Evolutionary conservation across 1,139 yeast species (phyloP), one percentile per base, ranked within the genome.

Genomic region (Debaryomyces coudertii): DNA sequence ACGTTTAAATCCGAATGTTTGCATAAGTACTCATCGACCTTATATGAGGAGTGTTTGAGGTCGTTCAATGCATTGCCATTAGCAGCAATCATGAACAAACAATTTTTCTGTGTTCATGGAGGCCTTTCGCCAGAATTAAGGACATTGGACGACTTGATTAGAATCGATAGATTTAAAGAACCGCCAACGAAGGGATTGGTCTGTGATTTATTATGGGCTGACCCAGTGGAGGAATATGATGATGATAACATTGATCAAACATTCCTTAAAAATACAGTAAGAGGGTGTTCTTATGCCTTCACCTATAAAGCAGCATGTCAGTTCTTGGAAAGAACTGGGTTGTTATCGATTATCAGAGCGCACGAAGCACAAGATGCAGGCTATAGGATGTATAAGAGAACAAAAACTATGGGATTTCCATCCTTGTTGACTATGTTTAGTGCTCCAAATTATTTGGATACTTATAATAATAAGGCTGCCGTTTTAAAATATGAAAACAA

Each of bases 301-400:
- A 85, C 97, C 1, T 93, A 87, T 63, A 80, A 79, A 47, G 98
- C 98, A 0, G 82, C 89, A 2, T 87, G 96, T 58, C 80, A 80
- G 43, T 93, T 93, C 56, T 72, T 93, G 58, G 89, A 87, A 57
- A 76, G 84, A 49, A 93, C 92, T 37, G 88, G 90, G 25, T 70
- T 93, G 42, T 70, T 93, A 40, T 87, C 93, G 9, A 82, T 93
- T 34, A 90, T 93, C 43, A 77, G 99, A 51, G 99, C 98, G 1
- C 99, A 93, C 65, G 98, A 93, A 67, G 98, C 98, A 1, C 99
- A 93, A 66, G 97, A 93, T 66, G 95, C 95, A 12, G 99, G 99
- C 23, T 93, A 90, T 68, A 76, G 97, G 63, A 93, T 95, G 87
- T 93, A 93, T 69, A 87, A 87, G 55, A 81, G 90, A 55, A 90